Evolutionary conservation across 495 filamentous ascomycete species (phyloP).

Genomic region (Talaromyces stipitatus): DNA sequence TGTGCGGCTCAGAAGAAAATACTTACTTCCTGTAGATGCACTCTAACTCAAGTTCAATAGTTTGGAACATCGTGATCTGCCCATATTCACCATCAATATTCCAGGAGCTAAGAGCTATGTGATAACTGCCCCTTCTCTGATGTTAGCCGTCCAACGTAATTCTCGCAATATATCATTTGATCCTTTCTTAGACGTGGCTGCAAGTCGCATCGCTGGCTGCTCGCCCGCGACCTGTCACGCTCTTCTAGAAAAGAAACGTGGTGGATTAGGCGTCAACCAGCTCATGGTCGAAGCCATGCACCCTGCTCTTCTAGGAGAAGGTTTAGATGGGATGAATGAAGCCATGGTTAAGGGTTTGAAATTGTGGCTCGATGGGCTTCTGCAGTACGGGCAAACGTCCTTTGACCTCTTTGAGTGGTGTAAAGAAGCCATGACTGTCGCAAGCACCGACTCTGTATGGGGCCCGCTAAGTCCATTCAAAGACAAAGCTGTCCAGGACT

Average conservation of each 20-base stretch:
- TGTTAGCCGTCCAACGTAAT: conserved; percentile 34
- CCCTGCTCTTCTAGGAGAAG: conserved; percentile 16
- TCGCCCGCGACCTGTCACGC: neutral
- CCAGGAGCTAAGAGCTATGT: conserved; percentile 37
- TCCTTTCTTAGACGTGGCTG: conserved; percentile 17
- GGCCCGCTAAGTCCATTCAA: conserved; percentile 43
- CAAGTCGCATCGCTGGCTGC: conserved; percentile 15
- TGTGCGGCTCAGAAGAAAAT: too few relatives aligned
- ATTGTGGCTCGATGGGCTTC: conserved; percentile 14
- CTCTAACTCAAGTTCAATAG: conserved; percentile 8
- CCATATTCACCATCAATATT: conserved; percentile 36
- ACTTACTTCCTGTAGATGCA: neutral
- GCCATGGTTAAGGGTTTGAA: conserved; percentile 15
- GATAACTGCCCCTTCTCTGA: conserved; percentile 30
- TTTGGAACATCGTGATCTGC: conserved; percentile 15
- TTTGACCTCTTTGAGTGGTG: conserved; percentile 33
- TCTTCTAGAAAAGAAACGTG: conserved; percentile 8
- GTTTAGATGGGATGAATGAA: conserved; percentile 22
- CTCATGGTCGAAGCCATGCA: conserved; percentile 16
- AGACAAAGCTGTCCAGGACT: conserved; percentile 25
- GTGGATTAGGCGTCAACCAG: conserved; percentile 13
- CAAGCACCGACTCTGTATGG: conserved; percentile 42
- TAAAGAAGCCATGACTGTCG: conserved; percentile 32
- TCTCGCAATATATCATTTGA: conserved; percentile 34
- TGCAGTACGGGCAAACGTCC: neutral